A percentile compares a stretch with the other conserved stretches of the same genome.
phyloP scores from a whole-genome alignment of 306 rosid genomes.

The Acmispon strigosus region DNA sequence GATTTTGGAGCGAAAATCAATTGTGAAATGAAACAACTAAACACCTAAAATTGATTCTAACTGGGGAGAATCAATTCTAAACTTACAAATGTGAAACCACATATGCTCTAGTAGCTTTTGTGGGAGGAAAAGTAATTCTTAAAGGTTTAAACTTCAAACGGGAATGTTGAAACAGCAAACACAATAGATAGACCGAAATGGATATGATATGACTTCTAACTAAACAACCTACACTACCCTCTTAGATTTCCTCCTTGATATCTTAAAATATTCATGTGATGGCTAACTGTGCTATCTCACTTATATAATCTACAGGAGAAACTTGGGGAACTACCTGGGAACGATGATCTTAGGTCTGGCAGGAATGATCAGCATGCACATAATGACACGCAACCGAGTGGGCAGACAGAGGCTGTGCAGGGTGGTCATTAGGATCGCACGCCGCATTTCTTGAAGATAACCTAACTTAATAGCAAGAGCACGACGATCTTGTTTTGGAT shows the following conservation, averaged over 20 bases:
- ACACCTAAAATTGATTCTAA: too few relatives aligned
- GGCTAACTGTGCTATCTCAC: slow-evolving; percentile 4
- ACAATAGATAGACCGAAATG: neutral
- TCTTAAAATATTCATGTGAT: neutral
- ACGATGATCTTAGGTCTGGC: slow-evolving; percentile 47
- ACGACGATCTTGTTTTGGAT: slow-evolving; percentile 30
- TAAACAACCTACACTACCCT: neutral
- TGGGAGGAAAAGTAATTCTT: too few relatives aligned
- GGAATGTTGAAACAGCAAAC: neutral
- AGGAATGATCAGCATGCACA: slow-evolving; percentile 41
- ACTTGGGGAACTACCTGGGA: slow-evolving; percentile 66
- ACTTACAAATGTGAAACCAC: too few relatives aligned
- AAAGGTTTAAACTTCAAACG: too few relatives aligned
- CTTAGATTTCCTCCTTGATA: neutral
- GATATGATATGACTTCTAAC: neutral
- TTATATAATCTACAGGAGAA: slow-evolving; percentile 55
- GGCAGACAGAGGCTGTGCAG: slow-evolving; percentile 40
- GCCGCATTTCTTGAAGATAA: slow-evolving; percentile 41
- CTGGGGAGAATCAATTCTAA: too few relatives aligned
- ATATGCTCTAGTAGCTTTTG: too few relatives aligned
- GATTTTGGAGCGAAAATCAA: too few relatives aligned
- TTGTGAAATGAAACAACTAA: too few relatives aligned
- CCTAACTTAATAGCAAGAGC: slow-evolving; percentile 73
- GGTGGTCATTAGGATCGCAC: slow-evolving; percentile 42
- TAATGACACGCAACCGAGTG: slow-evolving; percentile 49